Base-by-base conservation (phyloP, 1,284 basidiomycete species). In the Boletus smithii region DNA sequence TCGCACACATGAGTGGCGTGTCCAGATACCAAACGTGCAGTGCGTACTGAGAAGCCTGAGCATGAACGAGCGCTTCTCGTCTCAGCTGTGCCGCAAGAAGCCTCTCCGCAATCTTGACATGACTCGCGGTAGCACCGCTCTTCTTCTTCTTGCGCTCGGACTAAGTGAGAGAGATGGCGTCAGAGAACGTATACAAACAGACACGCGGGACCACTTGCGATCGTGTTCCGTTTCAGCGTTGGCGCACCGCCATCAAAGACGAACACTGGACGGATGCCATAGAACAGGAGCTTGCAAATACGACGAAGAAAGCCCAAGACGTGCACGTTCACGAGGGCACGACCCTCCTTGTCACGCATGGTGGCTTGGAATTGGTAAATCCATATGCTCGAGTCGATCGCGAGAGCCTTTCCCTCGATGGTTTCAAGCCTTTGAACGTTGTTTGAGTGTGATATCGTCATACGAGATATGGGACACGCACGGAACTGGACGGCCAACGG, bases 331-430 rank as follows among this genome's bases (percentile, higher is more conserved):
- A 88, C 80, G 32, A 99, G 73, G 9, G 82, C 91, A 20, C 85
- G 81, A 13, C 97, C 97, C 50, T 98, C 92, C 63, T 93, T 95
- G 71, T 97, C 95, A 23, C 97, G 83, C 95, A 99, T 98, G 2
- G 97, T 98, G 31, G 95, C 95, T 71, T 97, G 94, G 62, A 97
- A 97, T 71, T 97, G 88, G 61, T 99, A 99, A 51, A 99, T 86
- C 97, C 97, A 99, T 57, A 99, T 97, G 55, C 93, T 97, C 3
- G 94, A 97, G 71, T 99, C 97, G 55, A 99, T 98, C 0, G 94
- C 94, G 71, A 97, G 81, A 4, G 83, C 73, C 66, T 93, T 94
- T 22, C 91, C 91, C 61, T 94, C 92, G 67, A 95, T 79, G 1
- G 88, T 92, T 70, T 97, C 94, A 46, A 97, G 75, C 65, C 91